Base-by-base conservation (phyloP, 306 rosid species). In the Abrus precatorius region DNA sequence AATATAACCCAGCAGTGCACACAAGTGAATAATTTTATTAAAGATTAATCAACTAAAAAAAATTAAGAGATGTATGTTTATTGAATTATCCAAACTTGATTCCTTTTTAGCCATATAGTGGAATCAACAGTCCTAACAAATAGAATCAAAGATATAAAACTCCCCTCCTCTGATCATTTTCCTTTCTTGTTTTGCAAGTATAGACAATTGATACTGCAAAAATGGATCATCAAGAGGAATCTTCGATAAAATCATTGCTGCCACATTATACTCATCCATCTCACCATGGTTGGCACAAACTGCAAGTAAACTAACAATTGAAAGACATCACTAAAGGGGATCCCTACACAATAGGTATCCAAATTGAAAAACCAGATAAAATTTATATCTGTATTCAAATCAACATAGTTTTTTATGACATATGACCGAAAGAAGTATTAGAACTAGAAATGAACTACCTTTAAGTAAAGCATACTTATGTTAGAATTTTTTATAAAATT, bases 41-140 rank as follows among this genome's bases (percentile, higher is more conserved):
- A 34, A 34, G 68, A 84, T 66, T 29, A 60, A 66, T 30, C 20
- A 1, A 50, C 40, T 30, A 33, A n/a, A 5, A 41, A 56, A 34
- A 34, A 34, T n/a, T n/a, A n/a, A n/a, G n/a, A n/a, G n/a, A n/a
- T n/a, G n/a, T 12, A 63, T 33, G 77, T 96, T 43, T 90, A 94
- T 97, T 86, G 94, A 59, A 90, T 86, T 30, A 94, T 14, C 28
- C 97, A 92, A 73, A 94, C 96, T 94, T 94, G 81, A 86, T 74
- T 81, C 30, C 43, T 73, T 74, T 86, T 36, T 3, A 94, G 87
- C n/a, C 44, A 49, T 47, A 87, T 83, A 1, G 96, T 94, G 34
- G 97, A 97, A 84, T 92, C 98, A 32, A 78, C 92, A 74, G 98
- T 92, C 98, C 98, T 96, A 92, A 90, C 43, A 94, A 61, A 72